Evolutionary conservation across 1,284 basidiomycete genomes (phyloP), one percentile per base, ranked within the genome.

Genomic region (Acaromyces ingoldii): DNA sequence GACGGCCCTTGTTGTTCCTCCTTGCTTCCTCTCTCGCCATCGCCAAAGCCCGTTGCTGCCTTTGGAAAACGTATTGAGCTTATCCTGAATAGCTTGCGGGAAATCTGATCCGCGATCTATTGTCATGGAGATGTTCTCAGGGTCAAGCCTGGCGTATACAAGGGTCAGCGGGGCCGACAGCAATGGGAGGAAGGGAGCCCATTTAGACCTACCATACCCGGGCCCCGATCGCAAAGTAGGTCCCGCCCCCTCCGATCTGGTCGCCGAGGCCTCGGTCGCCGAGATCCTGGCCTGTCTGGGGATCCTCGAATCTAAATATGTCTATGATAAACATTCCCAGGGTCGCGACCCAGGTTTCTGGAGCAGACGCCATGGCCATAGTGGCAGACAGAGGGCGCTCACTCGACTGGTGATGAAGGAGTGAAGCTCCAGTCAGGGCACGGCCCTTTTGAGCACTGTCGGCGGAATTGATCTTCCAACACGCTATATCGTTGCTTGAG

Each of bases 301-400:
- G 29, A 30, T 51, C 37, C 30, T 43, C 38, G 49, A 36, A 55
- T 15, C 17, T 29, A 31, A 55, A 55, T 19, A 22, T 43, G 51
- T 55, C 53, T 6, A 55, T 46, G 53, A 55, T 55, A 38, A 55
- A 55, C 53, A 55, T 55, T 17, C 53, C 53, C 19, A 55, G 37
- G 10, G 53, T 55, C 10, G 30, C 48, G 19, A 55, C 6, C 15
- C 17, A 37, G n/a, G n/a, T n/a, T n/a, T n/a, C n/a, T n/a, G n/a
- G n/a, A n/a, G n/a, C n/a, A n/a, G n/a, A n/a, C n/a, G n/a, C n/a
- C n/a, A n/a, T n/a, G n/a, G n/a, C n/a, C n/a, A n/a, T n/a, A n/a
- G n/a, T n/a, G n/a, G n/a, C n/a, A n/a, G n/a, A n/a, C n/a, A n/a
- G n/a, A n/a, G n/a, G n/a, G n/a, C n/a, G n/a, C n/a, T n/a, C n/a